Conservation (phyloP, 1,284 basidiomycete genomes). For the Naganishia sp. region DNA sequence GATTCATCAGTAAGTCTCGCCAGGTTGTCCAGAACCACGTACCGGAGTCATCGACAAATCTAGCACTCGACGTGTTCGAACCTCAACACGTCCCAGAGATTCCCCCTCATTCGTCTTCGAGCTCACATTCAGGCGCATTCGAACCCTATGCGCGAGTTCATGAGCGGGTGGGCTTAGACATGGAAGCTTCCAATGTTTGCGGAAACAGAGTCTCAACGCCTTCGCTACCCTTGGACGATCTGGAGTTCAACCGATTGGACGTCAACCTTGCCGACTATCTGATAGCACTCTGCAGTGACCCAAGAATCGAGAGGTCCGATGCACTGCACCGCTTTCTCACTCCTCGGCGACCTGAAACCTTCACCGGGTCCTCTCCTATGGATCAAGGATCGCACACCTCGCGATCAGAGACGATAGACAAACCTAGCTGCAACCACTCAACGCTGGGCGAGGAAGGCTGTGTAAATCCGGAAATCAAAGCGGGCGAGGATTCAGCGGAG, state of each 20-base stretch:
- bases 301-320: too few relatives aligned
- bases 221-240: neutral
- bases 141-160: neutral
- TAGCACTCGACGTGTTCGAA: neutral
- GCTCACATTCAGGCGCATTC: neutral
- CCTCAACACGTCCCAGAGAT: too few relatives aligned
- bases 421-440: too few relatives aligned
- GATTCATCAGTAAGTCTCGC: neutral
- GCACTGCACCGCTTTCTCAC: conserved; percentile 1
- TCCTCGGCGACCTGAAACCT: neutral
- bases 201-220: too few relatives aligned
- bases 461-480: too few relatives aligned
- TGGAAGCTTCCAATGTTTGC: too few relatives aligned
- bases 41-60: neutral
- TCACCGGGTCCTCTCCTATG: neutral
- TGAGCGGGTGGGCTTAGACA: too few relatives aligned
- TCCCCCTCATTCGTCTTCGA: too few relatives aligned
- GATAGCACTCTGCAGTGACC: conserved; percentile 2
- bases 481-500: too few relatives aligned
- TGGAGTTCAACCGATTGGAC: conserved; percentile 12
- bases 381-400: neutral
- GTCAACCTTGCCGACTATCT: conserved; percentile 15
- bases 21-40: neutral
- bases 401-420: too few relatives aligned
- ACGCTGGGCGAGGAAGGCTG: too few relatives aligned